Evolutionary conservation across 75 land plant genomes (phyloP).

Genomic region (Isoetes taiwanensis): DNA sequence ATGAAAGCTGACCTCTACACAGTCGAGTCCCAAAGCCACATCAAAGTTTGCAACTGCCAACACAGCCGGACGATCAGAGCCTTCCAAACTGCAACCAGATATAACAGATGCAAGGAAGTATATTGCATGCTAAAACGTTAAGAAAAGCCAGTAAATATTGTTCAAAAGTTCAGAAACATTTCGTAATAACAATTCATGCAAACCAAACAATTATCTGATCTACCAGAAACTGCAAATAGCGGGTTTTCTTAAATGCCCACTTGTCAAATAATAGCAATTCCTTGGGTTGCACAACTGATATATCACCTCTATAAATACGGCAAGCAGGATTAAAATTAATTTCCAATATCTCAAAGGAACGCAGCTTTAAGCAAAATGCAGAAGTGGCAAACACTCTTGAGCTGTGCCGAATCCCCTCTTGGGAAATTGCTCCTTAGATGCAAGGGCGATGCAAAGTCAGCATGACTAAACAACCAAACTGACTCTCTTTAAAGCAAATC

Average conservation of each 20-base stretch:
- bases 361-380: not conserved
- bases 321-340: not conserved
- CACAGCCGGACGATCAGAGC: constrained; percentile 11
- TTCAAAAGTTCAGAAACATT: not conserved
- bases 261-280: constrained; percentile 30
- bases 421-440: no score
- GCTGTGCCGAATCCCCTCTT: no score
- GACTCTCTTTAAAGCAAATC: no score
- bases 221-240: constrained; percentile 29
- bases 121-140: not conserved
- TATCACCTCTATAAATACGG: constrained; percentile 25
- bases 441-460: no score
- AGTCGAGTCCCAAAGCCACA: constrained; percentile 19
- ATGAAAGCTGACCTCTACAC: constrained; percentile 24
- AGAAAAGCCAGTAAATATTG: not conserved
- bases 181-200: not conserved
- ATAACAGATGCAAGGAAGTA: not conserved
- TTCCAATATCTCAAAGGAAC: not conserved
- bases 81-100: constrained; percentile 21
- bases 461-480: no score
- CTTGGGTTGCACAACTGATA: constrained; percentile 24
- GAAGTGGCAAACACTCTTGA: constrained; percentile 7
- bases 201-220: constrained; percentile 25
- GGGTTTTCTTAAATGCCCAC: constrained; percentile 24
- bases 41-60: constrained; percentile 21